Percentiles rank a stretch among this genome's conserved stretches.
Conservation (phyloP, 306 rosid genomes). For the Dryas alaskensis region DNA sequence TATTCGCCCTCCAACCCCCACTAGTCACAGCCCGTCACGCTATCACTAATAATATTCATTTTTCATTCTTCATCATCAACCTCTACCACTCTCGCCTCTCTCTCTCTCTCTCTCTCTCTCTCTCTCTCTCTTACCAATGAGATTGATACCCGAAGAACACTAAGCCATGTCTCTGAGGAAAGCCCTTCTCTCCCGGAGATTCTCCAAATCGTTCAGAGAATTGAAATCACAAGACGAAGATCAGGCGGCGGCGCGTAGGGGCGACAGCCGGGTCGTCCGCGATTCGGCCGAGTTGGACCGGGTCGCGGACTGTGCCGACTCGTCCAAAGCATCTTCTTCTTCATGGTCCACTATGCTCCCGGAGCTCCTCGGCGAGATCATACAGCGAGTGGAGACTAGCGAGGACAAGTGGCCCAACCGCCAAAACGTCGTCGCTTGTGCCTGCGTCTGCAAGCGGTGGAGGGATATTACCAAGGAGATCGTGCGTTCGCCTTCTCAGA, state of each 20-base stretch:
- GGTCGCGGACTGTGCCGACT: slow-evolving; percentile 6
- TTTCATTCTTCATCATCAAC: slow-evolving; percentile 13
- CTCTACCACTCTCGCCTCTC: neutral
- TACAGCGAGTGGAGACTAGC: slow-evolving; percentile 63
- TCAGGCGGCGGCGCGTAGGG: neutral
- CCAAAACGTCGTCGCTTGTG: slow-evolving; percentile 78
- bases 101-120: neutral
- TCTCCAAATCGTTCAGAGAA: slow-evolving; percentile 66
- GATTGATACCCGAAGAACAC: slow-evolving; percentile 21
- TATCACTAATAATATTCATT: neutral
- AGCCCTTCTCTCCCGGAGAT: slow-evolving; percentile 66
- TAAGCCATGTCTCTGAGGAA: slow-evolving; percentile 58
- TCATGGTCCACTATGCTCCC: slow-evolving; percentile 82
- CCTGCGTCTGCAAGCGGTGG: slow-evolving; percentile 96
- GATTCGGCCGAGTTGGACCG: slow-evolving; percentile 21
- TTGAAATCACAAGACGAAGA: slow-evolving; percentile 20
- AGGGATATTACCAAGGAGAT: slow-evolving; percentile 73
- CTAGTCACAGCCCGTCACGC: neutral
- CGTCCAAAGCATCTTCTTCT: slow-evolving; percentile 25
- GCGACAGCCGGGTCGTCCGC: slow-evolving; percentile 6
- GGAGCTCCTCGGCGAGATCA: slow-evolving; percentile 82
- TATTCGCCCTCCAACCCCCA: neutral
- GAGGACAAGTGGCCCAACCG: slow-evolving; percentile 85
- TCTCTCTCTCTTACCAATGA: slow-evolving; percentile 19
- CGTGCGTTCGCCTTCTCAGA: slow-evolving; percentile 43